These are phyloP conservation scores for Paspalum notatum DNA, from an alignment of 176 grass and related monocot genomes.

Conservation along the genomic window DNA sequence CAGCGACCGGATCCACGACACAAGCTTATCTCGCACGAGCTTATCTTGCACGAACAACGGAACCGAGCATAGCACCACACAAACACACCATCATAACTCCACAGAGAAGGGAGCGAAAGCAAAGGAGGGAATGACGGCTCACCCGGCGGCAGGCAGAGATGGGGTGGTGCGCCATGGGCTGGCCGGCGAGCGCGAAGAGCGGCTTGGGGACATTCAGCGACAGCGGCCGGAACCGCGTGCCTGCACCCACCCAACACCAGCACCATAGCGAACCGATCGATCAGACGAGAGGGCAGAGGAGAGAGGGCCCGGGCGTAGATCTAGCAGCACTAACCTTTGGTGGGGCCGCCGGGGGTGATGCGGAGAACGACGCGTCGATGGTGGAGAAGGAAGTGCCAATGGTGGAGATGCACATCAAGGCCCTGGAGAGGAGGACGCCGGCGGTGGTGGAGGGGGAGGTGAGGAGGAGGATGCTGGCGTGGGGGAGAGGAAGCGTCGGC, in stretches of 20 bases:
- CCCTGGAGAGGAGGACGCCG: no score
- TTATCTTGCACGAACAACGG: no score
- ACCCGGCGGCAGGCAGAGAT: slow-evolving; percentile 87
- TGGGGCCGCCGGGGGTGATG: slow-evolving; percentile 91
- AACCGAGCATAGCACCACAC: background rate
- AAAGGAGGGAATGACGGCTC: background rate
- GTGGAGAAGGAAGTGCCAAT: no score
- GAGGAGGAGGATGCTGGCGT: no score
- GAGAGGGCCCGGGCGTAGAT: slow-evolving; percentile 34
- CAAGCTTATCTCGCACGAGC: background rate
- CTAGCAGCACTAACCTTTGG: slow-evolving; percentile 68
- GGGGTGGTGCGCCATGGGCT: slow-evolving; percentile 96
- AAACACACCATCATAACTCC: background rate
- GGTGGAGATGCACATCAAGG: no score
- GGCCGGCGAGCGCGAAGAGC: slow-evolving; percentile 90
- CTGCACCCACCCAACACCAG: slow-evolving; percentile 44
- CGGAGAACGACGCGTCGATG: no score
- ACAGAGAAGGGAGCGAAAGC: background rate
- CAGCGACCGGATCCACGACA: slow-evolving; percentile 29
- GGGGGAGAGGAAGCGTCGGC: no score
- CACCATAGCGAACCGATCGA: background rate
- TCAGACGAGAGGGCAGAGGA: background rate
- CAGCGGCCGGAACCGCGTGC: slow-evolving; percentile 90
- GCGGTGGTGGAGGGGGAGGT: no score
- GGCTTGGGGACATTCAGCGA: slow-evolving; percentile 98